A percentile compares a stretch with the other conserved stretches of the same genome.
Evolutionary conservation across 352 stramenopile species (phyloP).

Genomic region (Pythium periplocum): DNA sequence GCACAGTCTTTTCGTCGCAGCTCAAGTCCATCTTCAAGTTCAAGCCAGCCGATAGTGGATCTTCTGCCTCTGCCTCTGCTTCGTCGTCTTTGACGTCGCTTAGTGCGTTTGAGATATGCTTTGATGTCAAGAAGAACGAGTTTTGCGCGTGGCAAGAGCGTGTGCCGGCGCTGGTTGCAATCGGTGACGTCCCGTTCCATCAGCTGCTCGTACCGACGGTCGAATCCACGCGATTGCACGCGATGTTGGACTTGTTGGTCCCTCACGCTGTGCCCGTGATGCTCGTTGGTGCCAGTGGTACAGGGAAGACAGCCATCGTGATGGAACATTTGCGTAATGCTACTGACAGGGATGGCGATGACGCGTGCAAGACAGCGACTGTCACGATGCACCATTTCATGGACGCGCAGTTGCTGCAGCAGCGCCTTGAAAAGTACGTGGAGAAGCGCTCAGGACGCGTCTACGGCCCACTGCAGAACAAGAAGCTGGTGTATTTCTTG

Average conservation of each 20-base stretch:
- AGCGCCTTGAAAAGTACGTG: slow-evolving; percentile 70
- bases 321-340: slow-evolving; percentile 55
- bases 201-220: slow-evolving; percentile 72
- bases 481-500: slow-evolving; percentile 85
- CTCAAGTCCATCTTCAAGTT: slow-evolving; percentile 76
- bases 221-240: slow-evolving; percentile 66
- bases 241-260: slow-evolving; percentile 55
- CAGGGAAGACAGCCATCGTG: slow-evolving; percentile 81
- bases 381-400: slow-evolving; percentile 89
- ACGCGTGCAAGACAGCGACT: slow-evolving; percentile 38
- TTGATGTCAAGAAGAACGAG: slow-evolving; percentile 69
- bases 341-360: slow-evolving; percentile 37
- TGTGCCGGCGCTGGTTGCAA: slow-evolving; percentile 23
- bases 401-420: slow-evolving; percentile 71
- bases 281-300: slow-evolving; percentile 76
- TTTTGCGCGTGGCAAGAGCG: slow-evolving; percentile 75
- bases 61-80: neutral
- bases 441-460: slow-evolving; percentile 86
- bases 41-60: slow-evolving; percentile 18
- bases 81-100: neutral
- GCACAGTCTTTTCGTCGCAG: slow-evolving; percentile 45
- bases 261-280: slow-evolving; percentile 45
- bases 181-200: slow-evolving; percentile 48
- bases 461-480: slow-evolving; percentile 77
- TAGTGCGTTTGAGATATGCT: slow-evolving; percentile 78